A percentile compares a stretch with the other conserved stretches of the same genome.
phyloP scores from a whole-genome alignment of 768 basidiomycete genomes.

The Chalciporus sphaerocephalus region DNA sequence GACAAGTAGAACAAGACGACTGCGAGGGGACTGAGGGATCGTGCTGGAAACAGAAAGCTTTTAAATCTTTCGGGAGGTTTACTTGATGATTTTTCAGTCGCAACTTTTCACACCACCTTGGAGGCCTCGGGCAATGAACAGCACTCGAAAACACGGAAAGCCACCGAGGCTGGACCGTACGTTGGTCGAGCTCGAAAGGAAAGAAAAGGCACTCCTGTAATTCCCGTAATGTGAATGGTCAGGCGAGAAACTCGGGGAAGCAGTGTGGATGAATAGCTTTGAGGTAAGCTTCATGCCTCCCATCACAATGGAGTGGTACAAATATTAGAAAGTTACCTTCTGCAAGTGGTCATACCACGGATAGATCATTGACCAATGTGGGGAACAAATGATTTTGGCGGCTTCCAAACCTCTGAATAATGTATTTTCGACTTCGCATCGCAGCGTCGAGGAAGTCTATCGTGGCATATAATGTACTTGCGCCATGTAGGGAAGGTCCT shows the following conservation, averaged over 20 bases:
- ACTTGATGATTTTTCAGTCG: background rate
- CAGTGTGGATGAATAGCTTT: background rate
- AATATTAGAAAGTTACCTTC: background rate
- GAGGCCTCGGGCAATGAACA: background rate
- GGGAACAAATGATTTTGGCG: background rate
- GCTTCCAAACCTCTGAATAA: background rate
- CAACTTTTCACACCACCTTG: background rate
- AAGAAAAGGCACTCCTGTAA: background rate
- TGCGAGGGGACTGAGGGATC: background rate
- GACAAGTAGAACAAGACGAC: background rate
- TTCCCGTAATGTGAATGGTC: background rate
- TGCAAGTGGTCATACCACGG: background rate
- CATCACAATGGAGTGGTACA: background rate
- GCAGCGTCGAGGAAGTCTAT: background rate
- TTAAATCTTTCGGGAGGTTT: slow-evolving; percentile 10
- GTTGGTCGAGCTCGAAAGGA: slow-evolving; percentile 3
- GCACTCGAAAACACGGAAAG: slow-evolving; percentile 1
- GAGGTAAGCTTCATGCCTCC: background rate
- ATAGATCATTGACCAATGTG: background rate
- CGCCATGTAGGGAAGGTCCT: slow-evolving; percentile 1
- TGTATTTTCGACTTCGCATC: background rate
- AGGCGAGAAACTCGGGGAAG: background rate
- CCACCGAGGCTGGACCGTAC: background rate
- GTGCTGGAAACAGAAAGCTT: background rate
- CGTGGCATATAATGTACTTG: background rate